These are phyloP conservation scores for Salix koriyanagi DNA, from an alignment of 345 rosid species.

Conservation along the genomic window DNA sequence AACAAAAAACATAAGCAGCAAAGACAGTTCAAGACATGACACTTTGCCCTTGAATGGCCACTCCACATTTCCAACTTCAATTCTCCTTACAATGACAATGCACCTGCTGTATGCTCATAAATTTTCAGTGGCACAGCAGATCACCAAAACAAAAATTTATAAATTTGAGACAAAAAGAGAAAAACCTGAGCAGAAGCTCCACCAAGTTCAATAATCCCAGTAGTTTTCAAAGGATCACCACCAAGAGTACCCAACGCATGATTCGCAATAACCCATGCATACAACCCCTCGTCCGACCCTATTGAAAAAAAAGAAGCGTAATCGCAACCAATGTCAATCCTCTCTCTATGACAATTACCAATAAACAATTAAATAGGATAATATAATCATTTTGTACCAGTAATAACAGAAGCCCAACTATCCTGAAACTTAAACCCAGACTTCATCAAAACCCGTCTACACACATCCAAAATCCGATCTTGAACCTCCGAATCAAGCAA, in stretches of 20 bases:
- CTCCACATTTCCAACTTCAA: background rate
- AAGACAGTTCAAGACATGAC: background rate
- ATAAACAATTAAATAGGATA: background rate
- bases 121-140: background rate
- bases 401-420: conserved; percentile 78
- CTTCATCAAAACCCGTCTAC: conserved; percentile 47
- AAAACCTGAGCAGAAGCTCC: conserved; percentile 96
- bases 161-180: background rate
- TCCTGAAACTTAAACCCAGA: conserved; percentile 67
- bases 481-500: conserved; percentile 52
- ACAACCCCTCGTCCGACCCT: conserved; percentile 97
- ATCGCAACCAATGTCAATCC: background rate
- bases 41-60: background rate
- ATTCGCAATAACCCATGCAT: conserved; percentile 94
- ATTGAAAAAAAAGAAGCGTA: background rate
- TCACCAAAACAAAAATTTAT: background rate
- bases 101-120: background rate
- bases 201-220: conserved; percentile 93
- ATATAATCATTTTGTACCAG: conserved; percentile 37
- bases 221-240: conserved; percentile 64
- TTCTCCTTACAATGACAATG: background rate
- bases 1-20: too few relatives aligned
- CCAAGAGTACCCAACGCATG: conserved; percentile 78
- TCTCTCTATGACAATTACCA: background rate
- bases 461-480: conserved; percentile 49